Conservation (phyloP, 768 basidiomycete species). For the Lanmaoa pseudosensibilis region DNA sequence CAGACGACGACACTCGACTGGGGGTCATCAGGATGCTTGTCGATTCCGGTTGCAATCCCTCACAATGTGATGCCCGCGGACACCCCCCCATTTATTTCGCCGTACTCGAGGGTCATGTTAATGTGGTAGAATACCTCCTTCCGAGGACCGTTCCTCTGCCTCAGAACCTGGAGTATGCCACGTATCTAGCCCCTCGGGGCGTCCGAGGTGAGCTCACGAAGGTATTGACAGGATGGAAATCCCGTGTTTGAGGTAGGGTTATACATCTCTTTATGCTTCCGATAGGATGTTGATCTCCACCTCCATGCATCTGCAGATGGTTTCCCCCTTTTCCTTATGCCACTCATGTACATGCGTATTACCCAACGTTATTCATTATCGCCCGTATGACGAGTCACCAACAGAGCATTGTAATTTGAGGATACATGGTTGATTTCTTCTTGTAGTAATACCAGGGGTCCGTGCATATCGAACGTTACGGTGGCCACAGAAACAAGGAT, state of each 20-base stretch:
- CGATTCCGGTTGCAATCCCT: constrained; percentile 2
- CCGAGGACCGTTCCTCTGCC: neutral
- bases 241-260: neutral
- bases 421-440: neutral
- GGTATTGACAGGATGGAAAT: neutral
- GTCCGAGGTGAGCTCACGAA: neutral
- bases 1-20: neutral
- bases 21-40: neutral
- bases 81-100: neutral
- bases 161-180: neutral
- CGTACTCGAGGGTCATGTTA: neutral
- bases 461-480: too few relatives aligned
- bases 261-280: neutral
- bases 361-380: neutral
- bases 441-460: too few relatives aligned
- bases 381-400: neutral
- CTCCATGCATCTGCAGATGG: neutral
- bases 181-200: neutral
- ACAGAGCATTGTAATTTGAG: neutral
- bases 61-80: neutral
- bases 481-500: too few relatives aligned
- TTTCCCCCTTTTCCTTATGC: too few relatives aligned
- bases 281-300: neutral
- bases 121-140: neutral
- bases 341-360: neutral